Percentiles rank a stretch among this genome's conserved stretches.
phyloP scores from a whole-genome alignment of 2,329 filamentous ascomycete genomes.

The Myotisia sp. region DNA sequence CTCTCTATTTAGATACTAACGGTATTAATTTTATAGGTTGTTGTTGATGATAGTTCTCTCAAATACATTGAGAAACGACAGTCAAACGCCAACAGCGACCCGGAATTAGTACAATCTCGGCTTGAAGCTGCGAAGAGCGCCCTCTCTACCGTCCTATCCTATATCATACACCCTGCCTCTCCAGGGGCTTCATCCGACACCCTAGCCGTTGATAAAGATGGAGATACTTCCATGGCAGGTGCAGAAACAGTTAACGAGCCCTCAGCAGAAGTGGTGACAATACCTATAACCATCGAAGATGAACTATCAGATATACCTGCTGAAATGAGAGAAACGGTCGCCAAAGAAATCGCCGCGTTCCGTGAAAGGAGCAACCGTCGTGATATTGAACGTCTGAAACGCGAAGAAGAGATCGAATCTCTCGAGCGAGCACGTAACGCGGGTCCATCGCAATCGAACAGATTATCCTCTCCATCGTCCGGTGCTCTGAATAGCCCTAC shows the following conservation, averaged over 20 bases:
- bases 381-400: slow-evolving; percentile 71
- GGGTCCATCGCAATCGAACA: slow-evolving; percentile 42
- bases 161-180: slow-evolving; percentile 54
- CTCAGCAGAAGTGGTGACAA: slow-evolving; percentile 74
- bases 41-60: slow-evolving; percentile 67
- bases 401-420: slow-evolving; percentile 86
- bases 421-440: slow-evolving; percentile 63
- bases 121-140: slow-evolving; percentile 55
- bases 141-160: slow-evolving; percentile 53
- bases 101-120: slow-evolving; percentile 49
- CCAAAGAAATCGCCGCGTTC: slow-evolving; percentile 87
- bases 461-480: slow-evolving; percentile 57
- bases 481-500: slow-evolving; percentile 48
- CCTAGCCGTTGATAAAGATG: slow-evolving; percentile 45
- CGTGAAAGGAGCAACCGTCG: slow-evolving; percentile 77
- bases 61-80: slow-evolving; percentile 78
- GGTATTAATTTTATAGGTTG: slow-evolving; percentile 32
- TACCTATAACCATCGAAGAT: slow-evolving; percentile 75
- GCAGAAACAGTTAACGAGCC: slow-evolving; percentile 39
- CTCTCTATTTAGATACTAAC: slow-evolving; percentile 12
- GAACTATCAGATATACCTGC: slow-evolving; percentile 89
- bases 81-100: slow-evolving; percentile 49
- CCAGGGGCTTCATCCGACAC: slow-evolving; percentile 31
- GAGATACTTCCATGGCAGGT: slow-evolving; percentile 57
- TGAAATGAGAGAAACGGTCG: slow-evolving; percentile 90